Evolutionary conservation across 1,284 basidiomycete species (phyloP).

Genomic region (Chiua sp.): DNA sequence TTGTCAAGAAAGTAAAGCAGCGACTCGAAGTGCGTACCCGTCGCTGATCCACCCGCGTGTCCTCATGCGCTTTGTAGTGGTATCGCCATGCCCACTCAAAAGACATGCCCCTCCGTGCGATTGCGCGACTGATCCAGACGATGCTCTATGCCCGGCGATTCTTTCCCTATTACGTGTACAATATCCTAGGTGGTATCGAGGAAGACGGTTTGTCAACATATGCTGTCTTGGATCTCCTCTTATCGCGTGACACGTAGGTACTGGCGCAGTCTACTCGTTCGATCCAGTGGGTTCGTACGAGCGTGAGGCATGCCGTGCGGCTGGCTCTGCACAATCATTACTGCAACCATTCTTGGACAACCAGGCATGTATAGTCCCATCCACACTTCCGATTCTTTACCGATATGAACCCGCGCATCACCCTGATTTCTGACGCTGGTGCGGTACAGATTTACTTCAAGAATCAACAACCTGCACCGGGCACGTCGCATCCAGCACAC

Average conservation of each 20-base stretch:
- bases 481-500: slow-evolving; percentile 76
- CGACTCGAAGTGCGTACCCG: slow-evolving; percentile 76
- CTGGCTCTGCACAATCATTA: slow-evolving; percentile 88
- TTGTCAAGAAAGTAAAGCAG: slow-evolving; percentile 94
- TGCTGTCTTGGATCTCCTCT: slow-evolving; percentile 12
- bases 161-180: slow-evolving; percentile 97
- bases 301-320: slow-evolving; percentile 92
- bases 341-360: slow-evolving; percentile 97
- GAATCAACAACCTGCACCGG: slow-evolving; percentile 80
- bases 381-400: slow-evolving; percentile 47
- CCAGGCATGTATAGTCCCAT: slow-evolving; percentile 62
- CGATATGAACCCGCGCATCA: slow-evolving; percentile 46
- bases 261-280: slow-evolving; percentile 96
- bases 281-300: slow-evolving; percentile 97
- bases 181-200: slow-evolving; percentile 93
- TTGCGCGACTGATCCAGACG: slow-evolving; percentile 93
- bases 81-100: slow-evolving; percentile 94
- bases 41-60: slow-evolving; percentile 6
- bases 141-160: slow-evolving; percentile 95
- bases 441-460: slow-evolving; percentile 88
- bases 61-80: slow-evolving; percentile 62
- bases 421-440: slow-evolving; percentile 2
- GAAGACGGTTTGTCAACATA: slow-evolving; percentile 77
- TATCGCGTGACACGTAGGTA: slow-evolving; percentile 54
- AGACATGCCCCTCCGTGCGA: slow-evolving; percentile 91